Percentiles rank a stretch among this genome's conserved stretches.
These are phyloP conservation scores for Sanguinoderma infundibulare DNA, from an alignment of 1,284 basidiomycete species.

Conservation along the genomic window DNA sequence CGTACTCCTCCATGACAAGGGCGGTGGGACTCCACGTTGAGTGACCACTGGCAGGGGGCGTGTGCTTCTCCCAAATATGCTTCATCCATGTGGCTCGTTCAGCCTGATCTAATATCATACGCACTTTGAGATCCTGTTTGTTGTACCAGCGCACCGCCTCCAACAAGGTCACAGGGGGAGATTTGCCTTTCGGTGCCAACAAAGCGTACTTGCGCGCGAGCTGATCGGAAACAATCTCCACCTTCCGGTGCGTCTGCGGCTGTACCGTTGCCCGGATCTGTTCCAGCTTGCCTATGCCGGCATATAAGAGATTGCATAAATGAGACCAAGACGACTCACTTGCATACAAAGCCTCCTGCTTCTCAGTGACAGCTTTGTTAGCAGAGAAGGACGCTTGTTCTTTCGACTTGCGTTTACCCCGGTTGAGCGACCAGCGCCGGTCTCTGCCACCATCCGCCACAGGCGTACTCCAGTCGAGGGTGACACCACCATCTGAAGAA, in stretches of 20 bases:
- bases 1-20: slow-evolving; percentile 66
- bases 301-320: slow-evolving; percentile 22
- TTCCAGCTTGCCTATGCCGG: slow-evolving; percentile 58
- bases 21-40: slow-evolving; percentile 64
- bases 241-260: slow-evolving; percentile 62
- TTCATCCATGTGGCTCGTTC: slow-evolving; percentile 77
- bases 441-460: slow-evolving; percentile 61
- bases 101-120: slow-evolving; percentile 54
- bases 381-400: slow-evolving; percentile 48
- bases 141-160: slow-evolving; percentile 63
- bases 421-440: slow-evolving; percentile 62
- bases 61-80: slow-evolving; percentile 56
- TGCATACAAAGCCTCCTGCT: slow-evolving; percentile 34
- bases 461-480: slow-evolving; percentile 68
- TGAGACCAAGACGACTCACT: slow-evolving; percentile 23
- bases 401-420: slow-evolving; percentile 61
- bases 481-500: slow-evolving; percentile 67
- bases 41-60: slow-evolving; percentile 36
- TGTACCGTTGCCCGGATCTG: slow-evolving; percentile 55
- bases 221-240: slow-evolving; percentile 68
- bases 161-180: slow-evolving; percentile 46
- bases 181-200: slow-evolving; percentile 43
- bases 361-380: slow-evolving; percentile 44
- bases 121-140: slow-evolving; percentile 48
- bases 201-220: slow-evolving; percentile 63